phyloP scores from a whole-genome alignment of 75 land plant genomes.

The Picea glauca region DNA sequence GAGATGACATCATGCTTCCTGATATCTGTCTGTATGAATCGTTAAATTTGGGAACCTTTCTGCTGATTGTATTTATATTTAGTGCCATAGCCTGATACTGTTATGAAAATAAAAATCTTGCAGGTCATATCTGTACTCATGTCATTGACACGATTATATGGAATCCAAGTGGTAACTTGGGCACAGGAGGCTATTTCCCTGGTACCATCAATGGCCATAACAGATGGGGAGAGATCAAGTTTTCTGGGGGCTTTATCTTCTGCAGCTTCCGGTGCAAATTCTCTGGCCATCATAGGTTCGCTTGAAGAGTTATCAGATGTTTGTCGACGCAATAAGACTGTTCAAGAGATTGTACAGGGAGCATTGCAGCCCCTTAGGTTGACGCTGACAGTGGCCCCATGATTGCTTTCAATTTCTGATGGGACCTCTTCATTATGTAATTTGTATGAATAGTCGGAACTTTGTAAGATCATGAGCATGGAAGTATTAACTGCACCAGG shows the following conservation, averaged over 20 bases:
- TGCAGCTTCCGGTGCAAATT: constrained; percentile 56
- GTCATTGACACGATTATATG: constrained; percentile 70
- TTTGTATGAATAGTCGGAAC: too few relatives aligned
- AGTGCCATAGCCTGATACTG: not conserved
- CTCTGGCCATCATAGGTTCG: constrained; percentile 34
- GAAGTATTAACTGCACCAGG: too few relatives aligned
- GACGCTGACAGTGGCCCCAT: constrained; percentile 40
- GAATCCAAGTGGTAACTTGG: constrained; percentile 66
- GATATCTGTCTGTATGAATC: not conserved
- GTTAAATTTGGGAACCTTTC: not conserved
- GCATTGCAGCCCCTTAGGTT: constrained; percentile 82
- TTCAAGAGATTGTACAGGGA: constrained; percentile 85
- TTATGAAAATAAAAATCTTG: constrained; percentile 4
- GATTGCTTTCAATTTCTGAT: not conserved
- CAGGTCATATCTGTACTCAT: constrained; percentile 76
- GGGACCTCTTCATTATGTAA: too few relatives aligned
- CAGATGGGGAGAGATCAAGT: constrained; percentile 68
- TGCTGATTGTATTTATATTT: not conserved
- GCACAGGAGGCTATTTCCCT: constrained; percentile 58
- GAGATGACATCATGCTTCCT: not conserved
- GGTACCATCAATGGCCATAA: constrained; percentile 69
- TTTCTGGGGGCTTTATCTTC: constrained; percentile 74
- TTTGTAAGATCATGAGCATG: too few relatives aligned
- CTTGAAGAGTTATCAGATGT: constrained; percentile 96
- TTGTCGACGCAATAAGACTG: constrained; percentile 87